Evolutionary conservation across 129 eudicot species (phyloP), one percentile per base, ranked within the genome.

Genomic region (Flaveria bidentis): DNA sequence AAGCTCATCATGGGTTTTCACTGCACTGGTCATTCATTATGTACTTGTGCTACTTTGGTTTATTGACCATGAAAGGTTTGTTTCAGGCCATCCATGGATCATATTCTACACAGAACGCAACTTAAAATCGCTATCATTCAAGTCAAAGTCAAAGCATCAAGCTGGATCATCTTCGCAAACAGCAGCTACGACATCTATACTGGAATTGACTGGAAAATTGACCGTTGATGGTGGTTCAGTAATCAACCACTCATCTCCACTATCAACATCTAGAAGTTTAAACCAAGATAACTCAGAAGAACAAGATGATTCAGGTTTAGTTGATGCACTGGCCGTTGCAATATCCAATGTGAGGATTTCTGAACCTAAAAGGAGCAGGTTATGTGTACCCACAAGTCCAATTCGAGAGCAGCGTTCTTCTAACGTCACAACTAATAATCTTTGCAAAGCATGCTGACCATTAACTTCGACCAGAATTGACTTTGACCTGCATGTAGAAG

Each of bases 61-160:
- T 22, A 60, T 18, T 57, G 51, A 42, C 12, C 71, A 25, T 70
- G 20, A 8, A 36, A 16, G 20, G 14, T 36, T 33, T 82, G 5
- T 81, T 82, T 67, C 88, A 93, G 98, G 89, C 11, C 97, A 93
- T 90, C 97, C 98, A 60, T 93, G 96, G 92, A 90, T 93, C 74
- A 61, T 90, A 67, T 92, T 92, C 75, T 87, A 92, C 88, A 87
- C 97, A 2, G 96, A 92, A 50, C 93, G 88, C 56, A 84, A 80
- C 7, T 76, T 87, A 73, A 84, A 65, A 76, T 82, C 91, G 6
- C 74, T 84, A 18, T 82, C 88, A 12, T 69, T 83, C 80, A 91
- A 87, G 84, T 88, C 92, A 61, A 93, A 88, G 78, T 47, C 82
- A 51, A 88, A 82, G 44, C 71, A 68, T 61, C 79, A 76, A 47